Conservation (phyloP, 2,329 filamentous ascomycete genomes). For the Fusarium robinianum region DNA sequence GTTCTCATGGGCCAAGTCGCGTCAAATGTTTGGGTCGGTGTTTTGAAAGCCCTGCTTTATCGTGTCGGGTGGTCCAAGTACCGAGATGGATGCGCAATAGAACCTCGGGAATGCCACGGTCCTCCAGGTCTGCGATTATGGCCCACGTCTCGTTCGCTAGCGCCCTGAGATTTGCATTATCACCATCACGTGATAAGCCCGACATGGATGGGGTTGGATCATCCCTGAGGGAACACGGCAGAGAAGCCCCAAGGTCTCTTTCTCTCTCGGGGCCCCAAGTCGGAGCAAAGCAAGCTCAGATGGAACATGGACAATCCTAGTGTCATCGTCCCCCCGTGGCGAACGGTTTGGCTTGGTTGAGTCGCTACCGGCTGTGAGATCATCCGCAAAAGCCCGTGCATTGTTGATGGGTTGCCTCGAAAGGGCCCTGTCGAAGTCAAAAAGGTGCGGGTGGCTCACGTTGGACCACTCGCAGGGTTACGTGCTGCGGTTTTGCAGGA, state of each 20-base stretch:
- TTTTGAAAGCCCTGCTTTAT: too few relatives aligned
- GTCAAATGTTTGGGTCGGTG: conserved; percentile 16
- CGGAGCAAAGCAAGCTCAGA: too few relatives aligned
- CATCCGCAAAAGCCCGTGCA: conserved; percentile 26
- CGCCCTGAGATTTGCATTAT: conserved; percentile 15
- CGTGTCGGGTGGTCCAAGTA: conserved; percentile 30
- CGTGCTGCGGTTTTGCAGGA: conserved; percentile 21
- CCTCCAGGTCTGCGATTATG: too few relatives aligned
- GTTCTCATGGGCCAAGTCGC: conserved; percentile 17
- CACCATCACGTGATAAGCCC: conserved; percentile 20
- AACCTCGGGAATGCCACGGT: conserved; percentile 35
- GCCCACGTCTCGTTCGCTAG: too few relatives aligned
- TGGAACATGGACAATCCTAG: neutral
- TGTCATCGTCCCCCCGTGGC: conserved; percentile 1
- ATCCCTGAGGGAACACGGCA: too few relatives aligned
- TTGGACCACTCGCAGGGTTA: conserved; percentile 32
- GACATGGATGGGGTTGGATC: too few relatives aligned
- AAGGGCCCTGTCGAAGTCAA: conserved; percentile 26
- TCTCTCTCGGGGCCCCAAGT: too few relatives aligned
- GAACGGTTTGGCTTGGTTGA: conserved; percentile 4
- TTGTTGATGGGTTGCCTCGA: conserved; percentile 22
- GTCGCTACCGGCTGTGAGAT: conserved; percentile 16
- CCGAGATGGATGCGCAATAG: conserved; percentile 33
- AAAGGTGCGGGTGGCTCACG: conserved; percentile 26
- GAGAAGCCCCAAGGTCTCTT: too few relatives aligned